These are phyloP conservation scores for Dillenia turbinata DNA, from an alignment of 164 flowering plant genomes.

Conservation along the genomic window DNA sequence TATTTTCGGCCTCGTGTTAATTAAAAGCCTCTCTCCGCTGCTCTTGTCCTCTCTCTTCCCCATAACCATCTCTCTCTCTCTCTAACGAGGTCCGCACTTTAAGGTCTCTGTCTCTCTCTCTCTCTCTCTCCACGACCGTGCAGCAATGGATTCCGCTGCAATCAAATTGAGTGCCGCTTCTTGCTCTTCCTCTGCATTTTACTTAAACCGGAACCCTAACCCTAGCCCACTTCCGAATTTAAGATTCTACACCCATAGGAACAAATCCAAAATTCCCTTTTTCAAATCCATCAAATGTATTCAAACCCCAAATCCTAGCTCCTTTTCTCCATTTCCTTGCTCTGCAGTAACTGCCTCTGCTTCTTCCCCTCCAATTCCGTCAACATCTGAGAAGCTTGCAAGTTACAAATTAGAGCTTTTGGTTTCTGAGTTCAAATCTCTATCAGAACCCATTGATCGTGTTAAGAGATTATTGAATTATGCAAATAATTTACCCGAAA, in stretches of 20 bases:
- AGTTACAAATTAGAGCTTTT: conserved; percentile 30
- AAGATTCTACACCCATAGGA: neutral
- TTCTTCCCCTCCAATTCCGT: too few relatives aligned
- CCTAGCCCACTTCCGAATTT: conserved; percentile 8
- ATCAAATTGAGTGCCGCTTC: conserved; percentile 23
- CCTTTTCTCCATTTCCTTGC: conserved; percentile 20
- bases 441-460: conserved; percentile 66
- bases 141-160: conserved; percentile 34
- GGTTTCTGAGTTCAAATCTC: conserved; percentile 51
- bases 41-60: too few relatives aligned
- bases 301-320: conserved; percentile 13
- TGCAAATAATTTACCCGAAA: conserved; percentile 39
- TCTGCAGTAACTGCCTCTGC: conserved; percentile 30
- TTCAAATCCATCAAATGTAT: conserved; percentile 18
- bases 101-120: too few relatives aligned
- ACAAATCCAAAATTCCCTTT: neutral
- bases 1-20: too few relatives aligned
- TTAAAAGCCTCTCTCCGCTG: too few relatives aligned
- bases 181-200: conserved; percentile 19
- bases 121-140: too few relatives aligned
- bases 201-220: conserved; percentile 12
- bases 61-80: too few relatives aligned
- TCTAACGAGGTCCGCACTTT: too few relatives aligned
- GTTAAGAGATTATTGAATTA: conserved; percentile 67
- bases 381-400: conserved; percentile 8